A percentile compares a stretch with the other conserved stretches of the same genome.
Evolutionary conservation across 2,329 filamentous ascomycete species (phyloP).

Genomic region (Domatiomyces globalis): DNA sequence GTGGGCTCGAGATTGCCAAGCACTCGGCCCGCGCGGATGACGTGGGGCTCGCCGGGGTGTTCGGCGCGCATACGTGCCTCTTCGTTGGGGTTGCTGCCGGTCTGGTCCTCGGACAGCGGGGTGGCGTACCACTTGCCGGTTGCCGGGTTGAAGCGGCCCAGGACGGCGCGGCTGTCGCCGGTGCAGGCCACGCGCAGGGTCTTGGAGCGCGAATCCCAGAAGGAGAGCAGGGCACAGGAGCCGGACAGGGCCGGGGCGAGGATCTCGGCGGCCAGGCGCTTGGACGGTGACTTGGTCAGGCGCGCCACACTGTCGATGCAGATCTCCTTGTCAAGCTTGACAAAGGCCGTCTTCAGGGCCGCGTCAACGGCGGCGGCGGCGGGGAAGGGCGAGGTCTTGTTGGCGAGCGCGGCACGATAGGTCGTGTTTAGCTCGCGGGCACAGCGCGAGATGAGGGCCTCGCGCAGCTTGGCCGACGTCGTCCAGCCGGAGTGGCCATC

Average conservation of each 20-base stretch:
- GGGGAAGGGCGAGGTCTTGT: slow-evolving; percentile 48
- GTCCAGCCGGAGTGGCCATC: slow-evolving; percentile 97
- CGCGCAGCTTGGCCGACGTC: slow-evolving; percentile 86
- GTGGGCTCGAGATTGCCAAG: slow-evolving; percentile 85
- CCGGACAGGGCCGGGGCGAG: slow-evolving; percentile 87
- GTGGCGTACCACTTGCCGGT: slow-evolving; percentile 89
- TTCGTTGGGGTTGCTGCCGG: slow-evolving; percentile 75
- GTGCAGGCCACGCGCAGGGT: slow-evolving; percentile 88
- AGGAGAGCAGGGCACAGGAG: slow-evolving; percentile 91
- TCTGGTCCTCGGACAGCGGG: slow-evolving; percentile 82
- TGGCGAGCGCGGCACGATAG: slow-evolving; percentile 56
- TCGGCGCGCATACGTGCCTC: slow-evolving; percentile 66
- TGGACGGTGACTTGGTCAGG: slow-evolving; percentile 76
- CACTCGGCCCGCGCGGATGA: slow-evolving; percentile 77
- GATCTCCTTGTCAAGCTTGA: slow-evolving; percentile 82
- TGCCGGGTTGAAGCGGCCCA: slow-evolving; percentile 56
- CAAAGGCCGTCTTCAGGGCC: slow-evolving; percentile 87
- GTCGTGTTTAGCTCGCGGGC: slow-evolving; percentile 84
- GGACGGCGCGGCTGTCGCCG: slow-evolving; percentile 86
- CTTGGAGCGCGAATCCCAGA: slow-evolving; percentile 82
- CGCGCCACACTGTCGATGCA: slow-evolving; percentile 85
- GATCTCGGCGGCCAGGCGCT: slow-evolving; percentile 78
- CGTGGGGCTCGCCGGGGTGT: slow-evolving; percentile 70
- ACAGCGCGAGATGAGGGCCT: slow-evolving; percentile 83
- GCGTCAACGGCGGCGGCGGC: slow-evolving; percentile 67